Base-by-base conservation (phyloP, 2,329 filamentous ascomycete species). In the Coleophoma cylindrospora region DNA sequence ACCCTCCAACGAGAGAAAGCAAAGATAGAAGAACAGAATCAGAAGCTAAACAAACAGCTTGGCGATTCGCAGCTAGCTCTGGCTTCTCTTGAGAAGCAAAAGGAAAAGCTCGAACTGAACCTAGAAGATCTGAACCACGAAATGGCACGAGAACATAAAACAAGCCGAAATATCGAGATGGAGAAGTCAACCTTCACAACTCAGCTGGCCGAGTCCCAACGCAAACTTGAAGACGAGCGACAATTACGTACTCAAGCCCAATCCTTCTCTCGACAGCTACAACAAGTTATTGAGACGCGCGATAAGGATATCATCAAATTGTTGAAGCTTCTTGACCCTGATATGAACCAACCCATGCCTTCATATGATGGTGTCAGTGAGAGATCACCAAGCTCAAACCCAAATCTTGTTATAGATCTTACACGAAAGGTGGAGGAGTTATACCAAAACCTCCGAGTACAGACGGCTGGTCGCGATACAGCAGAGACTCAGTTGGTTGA, bases 51-150 rank as follows among this genome's bases (percentile, higher is more conserved):
- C 64, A 88, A 89, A 60, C 89, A 96, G 64, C 77, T 96, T 12
- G 90, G 87, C 50, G 91, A 96, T 57, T 79, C 88, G 6, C 92
- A 96, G 61, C 70, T 96, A 21, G 83, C 83, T 5, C 83, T 95
- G 56, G 87, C 87, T 0, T 87, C 89, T 1, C 72, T 96, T 8
- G 91, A 96, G 66, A 97, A 97, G 74, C 90, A 94, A 67, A 87
- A 94, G 47, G 92, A 97, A 69, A 96, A 96, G 69, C 76, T 97
- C 27, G 82, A 91, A 47, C 78, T 97, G 40, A 91, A 80, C 61
- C 70, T 97, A 9, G 92, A 99, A 66, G 92, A 99, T 66, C 75
- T 96, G 34, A 95, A 90, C 59, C 92, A 97, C 60, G 91, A 97
- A 67, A 80, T 96, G 48, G 87, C 88, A 45, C 81, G 91, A 32